Evolutionary conservation across 345 rosid species (phyloP).

Genomic region (Cardamine chenopodiifolia): DNA sequence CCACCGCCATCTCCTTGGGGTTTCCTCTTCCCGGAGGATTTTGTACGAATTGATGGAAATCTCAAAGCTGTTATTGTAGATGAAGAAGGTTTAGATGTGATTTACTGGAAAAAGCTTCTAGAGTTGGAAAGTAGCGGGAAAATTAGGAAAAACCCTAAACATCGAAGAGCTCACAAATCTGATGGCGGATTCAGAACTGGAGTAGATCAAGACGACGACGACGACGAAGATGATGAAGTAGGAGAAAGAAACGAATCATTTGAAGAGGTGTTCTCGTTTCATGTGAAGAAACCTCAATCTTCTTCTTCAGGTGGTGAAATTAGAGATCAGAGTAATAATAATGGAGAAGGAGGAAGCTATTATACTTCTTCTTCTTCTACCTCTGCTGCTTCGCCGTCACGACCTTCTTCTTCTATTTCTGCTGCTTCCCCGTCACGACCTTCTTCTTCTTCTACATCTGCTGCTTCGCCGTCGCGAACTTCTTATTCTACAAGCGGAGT

Average conservation of each 20-base stretch:
- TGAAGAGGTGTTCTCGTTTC: slow-evolving; percentile 37
- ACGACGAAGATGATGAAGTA: not conserved
- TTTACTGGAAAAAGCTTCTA: slow-evolving; percentile 61
- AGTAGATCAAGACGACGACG: not conserved
- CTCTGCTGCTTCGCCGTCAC: not conserved
- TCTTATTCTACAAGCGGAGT: slow-evolving; percentile 24
- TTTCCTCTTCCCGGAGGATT: slow-evolving; percentile 41
- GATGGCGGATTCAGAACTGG: slow-evolving; percentile 18
- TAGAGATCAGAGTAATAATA: slow-evolving; percentile 20
- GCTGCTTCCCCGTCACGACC: not conserved
- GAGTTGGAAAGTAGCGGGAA: slow-evolving; percentile 42
- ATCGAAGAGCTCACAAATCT: slow-evolving; percentile 15
- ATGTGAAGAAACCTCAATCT: slow-evolving; percentile 11
- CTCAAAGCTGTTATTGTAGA: slow-evolving; percentile 60
- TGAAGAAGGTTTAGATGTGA: slow-evolving; percentile 78
- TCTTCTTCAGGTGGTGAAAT: slow-evolving; percentile 26
- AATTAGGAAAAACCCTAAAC: slow-evolving; percentile 33
- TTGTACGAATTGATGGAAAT: slow-evolving; percentile 48
- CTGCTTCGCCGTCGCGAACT: slow-evolving; percentile 23
- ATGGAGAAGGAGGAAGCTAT: slow-evolving; percentile 21
- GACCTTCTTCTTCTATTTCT: slow-evolving; percentile 11
- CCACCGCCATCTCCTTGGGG: slow-evolving; percentile 42
- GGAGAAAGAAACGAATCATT: not conserved
- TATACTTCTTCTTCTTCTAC: slow-evolving; percentile 34
- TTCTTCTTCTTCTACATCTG: slow-evolving; percentile 13